These are phyloP conservation scores for Uronychia setigera DNA, from an alignment of 73 alveolate genomes.

Conservation along the genomic window DNA sequence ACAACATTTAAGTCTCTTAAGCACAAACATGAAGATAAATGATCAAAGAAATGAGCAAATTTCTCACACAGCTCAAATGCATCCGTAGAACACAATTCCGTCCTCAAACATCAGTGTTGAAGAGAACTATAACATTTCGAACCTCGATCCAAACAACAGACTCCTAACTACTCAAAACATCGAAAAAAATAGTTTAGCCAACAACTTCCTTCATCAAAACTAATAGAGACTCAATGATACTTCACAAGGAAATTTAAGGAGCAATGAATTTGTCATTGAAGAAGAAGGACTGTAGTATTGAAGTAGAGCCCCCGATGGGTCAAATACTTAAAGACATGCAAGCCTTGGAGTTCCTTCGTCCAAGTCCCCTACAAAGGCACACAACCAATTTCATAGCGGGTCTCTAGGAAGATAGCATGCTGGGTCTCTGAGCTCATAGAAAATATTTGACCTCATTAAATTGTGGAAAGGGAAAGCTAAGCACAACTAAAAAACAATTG, in stretches of 20 bases:
- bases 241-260: too few species aligned
- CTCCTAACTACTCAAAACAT: neutral
- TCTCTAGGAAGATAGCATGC: neutral
- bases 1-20: neutral
- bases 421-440: neutral
- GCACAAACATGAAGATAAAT: neutral
- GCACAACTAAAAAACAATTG: neutral
- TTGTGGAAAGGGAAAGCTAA: neutral
- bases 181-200: neutral
- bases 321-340: too few species aligned
- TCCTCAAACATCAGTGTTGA: neutral
- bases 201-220: neutral
- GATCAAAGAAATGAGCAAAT: neutral
- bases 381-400: neutral
- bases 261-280: too few species aligned
- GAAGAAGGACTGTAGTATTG: too few species aligned
- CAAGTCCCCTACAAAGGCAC: too few species aligned
- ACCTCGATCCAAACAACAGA: conserved; percentile 3
- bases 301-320: too few species aligned
- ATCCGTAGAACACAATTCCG: neutral
- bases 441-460: neutral
- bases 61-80: neutral
- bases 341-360: too few species aligned
- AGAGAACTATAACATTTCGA: neutral
- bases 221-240: too few species aligned